Evolutionary conservation across 2,329 filamentous ascomycete species (phyloP).

Genomic region (Trichoderma sp.): DNA sequence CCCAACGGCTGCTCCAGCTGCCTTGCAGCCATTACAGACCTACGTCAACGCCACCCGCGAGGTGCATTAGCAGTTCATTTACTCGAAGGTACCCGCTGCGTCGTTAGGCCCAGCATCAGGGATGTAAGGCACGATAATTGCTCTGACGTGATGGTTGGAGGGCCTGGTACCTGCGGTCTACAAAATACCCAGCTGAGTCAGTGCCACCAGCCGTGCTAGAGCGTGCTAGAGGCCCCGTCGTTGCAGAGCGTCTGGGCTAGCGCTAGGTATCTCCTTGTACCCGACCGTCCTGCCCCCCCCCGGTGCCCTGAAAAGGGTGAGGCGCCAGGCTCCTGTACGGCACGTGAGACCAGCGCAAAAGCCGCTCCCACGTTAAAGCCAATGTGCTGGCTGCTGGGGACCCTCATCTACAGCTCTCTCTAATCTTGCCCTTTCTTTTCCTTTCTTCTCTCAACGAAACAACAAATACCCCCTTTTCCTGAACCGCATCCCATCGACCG

Average conservation of each 20-base stretch:
- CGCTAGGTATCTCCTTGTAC: neutral
- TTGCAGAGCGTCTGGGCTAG: neutral
- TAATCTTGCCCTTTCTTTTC: constrained; percentile 32
- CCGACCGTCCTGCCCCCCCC: neutral
- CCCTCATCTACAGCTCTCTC: constrained; percentile 38
- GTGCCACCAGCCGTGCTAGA: neutral
- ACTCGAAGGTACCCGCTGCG: neutral
- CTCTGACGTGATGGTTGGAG: constrained; percentile 2
- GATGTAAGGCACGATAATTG: neutral
- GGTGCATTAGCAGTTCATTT: constrained; percentile 4
- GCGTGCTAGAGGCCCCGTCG: neutral
- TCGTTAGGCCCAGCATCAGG: neutral
- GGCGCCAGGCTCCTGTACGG: constrained; percentile 14
- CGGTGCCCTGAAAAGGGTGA: constrained; percentile 19
- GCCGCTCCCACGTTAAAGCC: constrained; percentile 8
- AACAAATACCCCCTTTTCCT: constrained; percentile 23
- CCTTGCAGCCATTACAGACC: neutral
- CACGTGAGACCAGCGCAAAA: constrained; percentile 23
- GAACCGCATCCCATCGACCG: constrained; percentile 31
- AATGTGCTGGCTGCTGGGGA: constrained; percentile 34
- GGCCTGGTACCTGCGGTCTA: neutral
- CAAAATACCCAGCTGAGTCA: neutral
- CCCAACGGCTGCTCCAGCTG: neutral
- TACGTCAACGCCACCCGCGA: constrained; percentile 21
- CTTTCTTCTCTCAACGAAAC: constrained; percentile 35